These are phyloP conservation scores for Grigorovia humatica DNA, from an alignment of 805 yeast species.

Conservation along the genomic window DNA sequence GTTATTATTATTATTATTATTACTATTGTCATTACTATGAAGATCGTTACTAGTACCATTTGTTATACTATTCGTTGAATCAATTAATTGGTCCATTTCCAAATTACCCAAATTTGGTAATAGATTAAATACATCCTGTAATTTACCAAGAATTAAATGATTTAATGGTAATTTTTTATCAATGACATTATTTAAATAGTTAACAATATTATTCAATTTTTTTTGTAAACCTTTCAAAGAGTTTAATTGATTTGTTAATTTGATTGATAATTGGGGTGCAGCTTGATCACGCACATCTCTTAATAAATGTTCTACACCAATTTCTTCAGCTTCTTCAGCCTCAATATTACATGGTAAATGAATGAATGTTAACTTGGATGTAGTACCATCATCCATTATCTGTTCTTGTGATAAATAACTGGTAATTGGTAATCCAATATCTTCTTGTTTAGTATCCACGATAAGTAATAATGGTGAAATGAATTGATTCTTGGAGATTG, in stretches of 20 bases:
- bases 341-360: conserved; percentile 88
- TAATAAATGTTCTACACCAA: conserved; percentile 92
- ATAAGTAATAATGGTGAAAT: conserved; percentile 62
- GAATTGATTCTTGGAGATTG: not conserved
- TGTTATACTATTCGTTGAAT: conserved; percentile 13
- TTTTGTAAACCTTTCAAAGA: conserved; percentile 79
- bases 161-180: conserved; percentile 71
- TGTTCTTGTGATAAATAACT: conserved; percentile 92
- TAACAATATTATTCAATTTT: conserved; percentile 67
- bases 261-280: conserved; percentile 80
- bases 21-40: not conserved
- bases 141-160: conserved; percentile 79
- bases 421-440: conserved; percentile 89
- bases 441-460: conserved; percentile 77
- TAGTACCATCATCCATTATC: conserved; percentile 89
- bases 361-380: conserved; percentile 83
- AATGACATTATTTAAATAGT: conserved; percentile 66
- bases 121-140: conserved; percentile 90
- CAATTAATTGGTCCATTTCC: conserved; percentile 26
- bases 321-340: conserved; percentile 99
- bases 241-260: conserved; percentile 80
- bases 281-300: conserved; percentile 96
- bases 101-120: conserved; percentile 61
- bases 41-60: too few species aligned
- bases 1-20: conserved; percentile 7